Conservation (phyloP, 768 basidiomycete genomes). For the Lentinula sp. region DNA sequence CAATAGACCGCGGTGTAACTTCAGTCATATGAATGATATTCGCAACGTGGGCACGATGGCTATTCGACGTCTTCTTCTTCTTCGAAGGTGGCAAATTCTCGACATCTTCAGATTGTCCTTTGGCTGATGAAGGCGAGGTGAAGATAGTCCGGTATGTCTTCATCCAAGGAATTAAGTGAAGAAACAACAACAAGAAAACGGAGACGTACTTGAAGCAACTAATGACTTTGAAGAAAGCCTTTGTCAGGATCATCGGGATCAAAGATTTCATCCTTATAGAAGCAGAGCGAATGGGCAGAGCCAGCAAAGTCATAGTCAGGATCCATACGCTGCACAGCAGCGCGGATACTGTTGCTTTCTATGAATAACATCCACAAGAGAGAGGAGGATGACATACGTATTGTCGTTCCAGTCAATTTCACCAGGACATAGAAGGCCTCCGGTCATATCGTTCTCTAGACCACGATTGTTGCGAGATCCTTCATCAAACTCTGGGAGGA, state of each 20-base stretch:
- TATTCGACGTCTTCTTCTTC: not conserved
- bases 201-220: not conserved
- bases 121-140: not conserved
- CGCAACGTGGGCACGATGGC: not conserved
- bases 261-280: not conserved
- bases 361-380: not conserved
- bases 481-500: constrained; percentile 1
- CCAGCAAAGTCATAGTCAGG: not conserved
- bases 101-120: not conserved
- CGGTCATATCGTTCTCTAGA: constrained; percentile 15
- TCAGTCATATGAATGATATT: not conserved
- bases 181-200: too few species aligned
- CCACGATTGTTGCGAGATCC: not conserved
- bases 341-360: not conserved
- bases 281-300: not conserved
- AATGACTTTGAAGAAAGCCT: not conserved
- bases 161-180: too few species aligned
- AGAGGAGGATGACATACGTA: constrained; percentile 1
- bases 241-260: not conserved
- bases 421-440: constrained; percentile 13
- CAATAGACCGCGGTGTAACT: not conserved
- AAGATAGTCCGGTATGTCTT: not conserved
- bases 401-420: constrained; percentile 14
- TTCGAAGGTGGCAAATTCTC: not conserved
- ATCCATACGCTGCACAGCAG: not conserved